Evolutionary conservation across 306 rosid genomes (phyloP), one percentile per base, ranked within the genome.

Genomic region (Cucurbita moschata): DNA sequence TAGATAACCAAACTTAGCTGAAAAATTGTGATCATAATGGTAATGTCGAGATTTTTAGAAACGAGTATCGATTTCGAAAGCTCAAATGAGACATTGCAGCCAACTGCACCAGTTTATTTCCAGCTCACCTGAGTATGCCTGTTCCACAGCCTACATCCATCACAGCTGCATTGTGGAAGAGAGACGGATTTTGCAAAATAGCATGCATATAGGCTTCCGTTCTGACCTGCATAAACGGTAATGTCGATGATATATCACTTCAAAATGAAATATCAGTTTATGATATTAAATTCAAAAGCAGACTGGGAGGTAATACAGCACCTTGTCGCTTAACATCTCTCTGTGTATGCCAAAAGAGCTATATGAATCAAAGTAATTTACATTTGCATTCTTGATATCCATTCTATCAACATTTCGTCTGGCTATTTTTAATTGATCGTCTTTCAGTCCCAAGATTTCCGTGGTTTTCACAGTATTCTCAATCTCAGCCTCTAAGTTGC

Each of bases 101-200:
- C 35, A 50, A 50, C 54, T 5, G 16, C 30, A 11, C 15, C 54
- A 44, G 2, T 6, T 42, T 65, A 42, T 42, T 44, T 62, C 40
- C 64, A 73, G 80, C 87, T 86, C 78, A 94, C 98, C 98, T 94
- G 40, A 94, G 91, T 55, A 94, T 87, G 76, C 95, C 92, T 71
- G 97, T 91, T 79, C 99, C 97, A 76, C 97, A 94, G 61, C 99
- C 99, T 38, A 94, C 95, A 76, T 94, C 96, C 92, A 94, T 81
- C 71, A 94, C 96, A 7, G 88, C 85, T 30, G 95, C 92, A 72
- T 86, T 83, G 23, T 82, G 85, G 65, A 91, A 68, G 44, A 94
- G 91, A 77, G 96, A 91, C 8, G 95, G 97, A 55, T 94, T 94
- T 79, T 86, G 75, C 79, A 87, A 81, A 74, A 94, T 86, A 75